Evolutionary conservation across 2,329 filamentous ascomycete genomes (phyloP), one percentile per base, ranked within the genome.

Genomic region (Fusarium ramigenum): DNA sequence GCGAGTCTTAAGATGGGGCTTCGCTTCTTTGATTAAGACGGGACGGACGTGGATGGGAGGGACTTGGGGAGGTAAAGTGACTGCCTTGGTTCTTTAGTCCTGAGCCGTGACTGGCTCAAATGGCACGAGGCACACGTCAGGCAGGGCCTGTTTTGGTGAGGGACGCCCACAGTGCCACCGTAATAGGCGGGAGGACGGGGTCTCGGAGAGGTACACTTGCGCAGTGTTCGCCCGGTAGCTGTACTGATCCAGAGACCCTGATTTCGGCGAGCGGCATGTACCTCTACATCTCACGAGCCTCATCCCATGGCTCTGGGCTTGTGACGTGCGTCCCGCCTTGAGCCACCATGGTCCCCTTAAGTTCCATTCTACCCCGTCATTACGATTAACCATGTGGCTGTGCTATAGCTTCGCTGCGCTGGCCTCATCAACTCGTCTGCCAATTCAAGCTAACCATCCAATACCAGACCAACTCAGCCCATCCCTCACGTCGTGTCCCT

Each of bases 321-420:
- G 68, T 74, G 72, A 74, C 68, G 72, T 74, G 64, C 57, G 64
- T 72, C 70, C 32, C 57, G 21, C 49, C 30, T 46, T 47, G 47
- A 50, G 69, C 65, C 70, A 70, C 64, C 52, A 42, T 42, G 68
- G 53, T 58, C 59, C 69, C 50, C 32, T 52, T 46, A 36, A 52
- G 49, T 36, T 25, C 50, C 39, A 36, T 67, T 61, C 49, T 39
- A 39, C 47, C 61, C 66, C 66, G 59, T 66, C 57, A 64, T 73
- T 72, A 49, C 54, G 42, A 58, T 74, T 66, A 57, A 30, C 50
- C 49, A 61, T 64, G 77, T 78, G 76, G 76, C 76, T 77, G 76
- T 77, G 76, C 74, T 63, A 43, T 62, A 78, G 76, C 76, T 78
- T 78, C 73, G 76, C 75, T 78, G 75, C 67, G 76, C 75, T 78